Evolutionary conservation across 805 yeast genomes (phyloP).

Genomic region (Naumovozyma castellii): DNA sequence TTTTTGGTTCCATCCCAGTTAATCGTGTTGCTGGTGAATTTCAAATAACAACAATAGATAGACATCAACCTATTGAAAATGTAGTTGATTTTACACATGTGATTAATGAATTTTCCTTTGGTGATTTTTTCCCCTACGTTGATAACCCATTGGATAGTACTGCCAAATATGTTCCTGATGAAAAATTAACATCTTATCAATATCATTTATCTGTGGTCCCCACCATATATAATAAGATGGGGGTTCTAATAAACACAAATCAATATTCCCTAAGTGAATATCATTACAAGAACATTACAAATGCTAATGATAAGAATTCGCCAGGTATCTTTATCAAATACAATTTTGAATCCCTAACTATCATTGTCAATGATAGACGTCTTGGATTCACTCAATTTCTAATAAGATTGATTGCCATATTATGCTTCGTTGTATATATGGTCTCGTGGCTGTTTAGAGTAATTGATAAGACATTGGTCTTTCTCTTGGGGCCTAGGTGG

Average conservation of each 20-base stretch:
- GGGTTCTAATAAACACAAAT: constrained; percentile 63
- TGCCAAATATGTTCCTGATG: constrained; percentile 41
- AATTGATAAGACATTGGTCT: constrained; percentile 44
- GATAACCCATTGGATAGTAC: constrained; percentile 77
- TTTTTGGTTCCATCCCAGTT: constrained; percentile 74
- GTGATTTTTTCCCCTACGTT: constrained; percentile 73
- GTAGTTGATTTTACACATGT: constrained; percentile 68
- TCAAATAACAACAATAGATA: constrained; percentile 71
- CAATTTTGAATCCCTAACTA: constrained; percentile 78
- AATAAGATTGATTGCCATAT: constrained; percentile 66
- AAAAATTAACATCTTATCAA: constrained; percentile 40
- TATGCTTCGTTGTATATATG: constrained; percentile 70
- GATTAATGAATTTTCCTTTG: constrained; percentile 77
- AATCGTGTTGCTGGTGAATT: constrained; percentile 80
- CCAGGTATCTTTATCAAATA: constrained; percentile 82
- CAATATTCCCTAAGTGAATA: constrained; percentile 63
- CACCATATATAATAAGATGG: constrained; percentile 58
- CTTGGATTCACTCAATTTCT: constrained; percentile 71
- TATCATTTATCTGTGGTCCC: constrained; percentile 76
- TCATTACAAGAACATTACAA: constrained; percentile 24
- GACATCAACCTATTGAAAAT: constrained; percentile 43
- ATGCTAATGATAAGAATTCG: constrained; percentile 18
- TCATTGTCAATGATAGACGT: constrained; percentile 60
- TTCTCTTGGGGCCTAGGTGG: constrained; percentile 50
- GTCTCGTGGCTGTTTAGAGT: constrained; percentile 57